Conservation (phyloP, 1,284 basidiomycete species). For the Rhodotorula sp. region DNA sequence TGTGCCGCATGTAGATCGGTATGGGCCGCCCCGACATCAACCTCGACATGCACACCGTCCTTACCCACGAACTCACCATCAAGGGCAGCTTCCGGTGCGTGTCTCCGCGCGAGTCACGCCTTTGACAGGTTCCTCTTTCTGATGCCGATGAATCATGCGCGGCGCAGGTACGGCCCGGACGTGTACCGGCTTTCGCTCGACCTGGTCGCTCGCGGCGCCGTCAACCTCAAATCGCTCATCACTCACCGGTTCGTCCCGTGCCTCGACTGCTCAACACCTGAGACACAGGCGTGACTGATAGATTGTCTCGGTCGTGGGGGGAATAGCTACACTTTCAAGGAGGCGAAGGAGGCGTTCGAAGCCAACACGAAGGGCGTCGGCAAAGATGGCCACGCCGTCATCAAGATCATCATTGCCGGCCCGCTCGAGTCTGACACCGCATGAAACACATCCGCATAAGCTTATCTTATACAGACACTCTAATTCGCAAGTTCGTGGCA, state of each 20-base stretch:
- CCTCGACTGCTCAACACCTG: not conserved
- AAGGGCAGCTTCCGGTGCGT: conserved; percentile 84
- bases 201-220: conserved; percentile 55
- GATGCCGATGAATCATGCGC: no score
- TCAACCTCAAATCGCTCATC: conserved; percentile 57
- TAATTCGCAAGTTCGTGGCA: not conserved
- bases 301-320: not conserved
- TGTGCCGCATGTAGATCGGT: conserved; percentile 56
- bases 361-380: conserved; percentile 66
- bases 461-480: not conserved
- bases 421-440: conserved; percentile 8
- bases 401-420: conserved; percentile 54
- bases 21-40: conserved; percentile 50
- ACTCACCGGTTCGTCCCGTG: conserved; percentile 58
- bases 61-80: conserved; percentile 72
- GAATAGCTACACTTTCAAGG: conserved; percentile 50
- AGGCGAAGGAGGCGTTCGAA: conserved; percentile 57
- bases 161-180: conserved; percentile 55
- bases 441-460: not conserved
- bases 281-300: no score
- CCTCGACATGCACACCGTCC: conserved; percentile 56
- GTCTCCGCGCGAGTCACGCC: no score
- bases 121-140: not conserved
- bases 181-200: conserved; percentile 61
- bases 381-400: conserved; percentile 55